Evolutionary conservation across 148 eudicot species (phyloP).

Genomic region (Nepenthes mirabilis): DNA sequence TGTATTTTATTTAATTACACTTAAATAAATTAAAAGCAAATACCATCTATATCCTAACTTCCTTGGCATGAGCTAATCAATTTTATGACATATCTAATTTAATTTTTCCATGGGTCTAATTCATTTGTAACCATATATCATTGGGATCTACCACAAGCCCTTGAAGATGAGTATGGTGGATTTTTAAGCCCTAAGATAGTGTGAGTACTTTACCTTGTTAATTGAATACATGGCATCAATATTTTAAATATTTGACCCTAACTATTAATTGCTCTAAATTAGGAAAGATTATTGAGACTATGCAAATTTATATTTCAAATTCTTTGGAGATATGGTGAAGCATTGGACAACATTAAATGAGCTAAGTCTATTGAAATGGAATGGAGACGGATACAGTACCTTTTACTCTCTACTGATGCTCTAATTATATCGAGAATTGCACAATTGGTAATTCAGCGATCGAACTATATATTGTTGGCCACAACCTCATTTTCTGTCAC

Average conservation of each 20-base stretch:
- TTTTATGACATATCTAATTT: too few species aligned
- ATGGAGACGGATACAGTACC: conserved; percentile 6
- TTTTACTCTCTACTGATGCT: conserved; percentile 14
- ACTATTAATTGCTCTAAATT: background rate
- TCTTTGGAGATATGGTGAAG: conserved; percentile 23
- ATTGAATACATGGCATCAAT: background rate
- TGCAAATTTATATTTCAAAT: conserved; percentile 19
- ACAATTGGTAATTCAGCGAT: conserved; percentile 13
- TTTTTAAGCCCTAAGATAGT: conserved; percentile 7
- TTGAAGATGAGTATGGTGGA: conserved; percentile 7
- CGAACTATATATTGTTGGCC: conserved; percentile 20
- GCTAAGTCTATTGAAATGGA: conserved; percentile 12
- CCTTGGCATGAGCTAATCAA: background rate
- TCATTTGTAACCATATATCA: conserved; percentile 5
- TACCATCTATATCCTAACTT: too few species aligned
- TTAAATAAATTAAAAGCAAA: too few species aligned
- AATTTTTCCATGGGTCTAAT: background rate
- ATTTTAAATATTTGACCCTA: background rate
- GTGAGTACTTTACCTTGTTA: background rate
- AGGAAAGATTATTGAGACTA: conserved; percentile 23
- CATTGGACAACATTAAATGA: conserved; percentile 34
- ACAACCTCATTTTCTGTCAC: conserved; percentile 24
- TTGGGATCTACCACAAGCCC: conserved; percentile 12
- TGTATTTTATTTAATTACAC: too few species aligned
- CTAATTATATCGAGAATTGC: conserved; percentile 13